These are phyloP conservation scores for Hypoxylon lienhwacheense DNA, from an alignment of 495 filamentous ascomycete genomes.

Conservation along the genomic window DNA sequence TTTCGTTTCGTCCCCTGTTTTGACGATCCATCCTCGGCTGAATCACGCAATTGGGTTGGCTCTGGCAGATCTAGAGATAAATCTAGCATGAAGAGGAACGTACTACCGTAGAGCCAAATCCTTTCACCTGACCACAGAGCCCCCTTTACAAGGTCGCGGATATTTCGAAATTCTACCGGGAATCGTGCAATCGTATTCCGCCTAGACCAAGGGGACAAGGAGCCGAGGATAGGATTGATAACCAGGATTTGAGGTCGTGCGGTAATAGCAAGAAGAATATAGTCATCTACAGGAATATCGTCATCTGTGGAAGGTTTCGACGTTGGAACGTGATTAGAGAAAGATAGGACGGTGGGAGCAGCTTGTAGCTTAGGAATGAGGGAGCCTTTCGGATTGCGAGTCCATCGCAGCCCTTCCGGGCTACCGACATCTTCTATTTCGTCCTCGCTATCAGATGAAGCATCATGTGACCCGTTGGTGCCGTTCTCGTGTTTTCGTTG, in stretches of 20 bases:
- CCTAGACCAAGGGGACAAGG: constrained; percentile 80
- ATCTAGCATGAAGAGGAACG: constrained; percentile 94
- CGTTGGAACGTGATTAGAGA: constrained; percentile 48
- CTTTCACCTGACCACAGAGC: constrained; percentile 80
- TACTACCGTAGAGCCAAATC: constrained; percentile 82
- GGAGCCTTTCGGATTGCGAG: constrained; percentile 54
- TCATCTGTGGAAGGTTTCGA: constrained; percentile 46
- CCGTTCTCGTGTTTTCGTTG: constrained; percentile 49
- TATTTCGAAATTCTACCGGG: constrained; percentile 67
- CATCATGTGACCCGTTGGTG: constrained; percentile 38
- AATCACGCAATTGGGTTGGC: constrained; percentile 3
- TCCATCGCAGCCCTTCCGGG: constrained; percentile 21
- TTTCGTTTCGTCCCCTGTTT: constrained; percentile 56
- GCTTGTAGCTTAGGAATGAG: constrained; percentile 77
- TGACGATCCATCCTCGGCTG: constrained; percentile 38
- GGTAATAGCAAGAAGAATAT: constrained; percentile 74
- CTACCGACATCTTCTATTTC: constrained; percentile 49
- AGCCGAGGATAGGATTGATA: constrained; percentile 73
- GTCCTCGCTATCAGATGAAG: constrained; percentile 56
- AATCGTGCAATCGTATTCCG: constrained; percentile 75
- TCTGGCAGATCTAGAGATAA: constrained; percentile 64
- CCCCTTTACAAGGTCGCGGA: constrained; percentile 77
- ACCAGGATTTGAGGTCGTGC: constrained; percentile 73
- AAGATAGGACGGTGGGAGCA: constrained; percentile 70
- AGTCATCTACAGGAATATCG: constrained; percentile 39